Percentiles rank a stretch among this genome's conserved stretches.
These are phyloP conservation scores for Chernovozyma sophiae-reginae DNA, from an alignment of 1,139 yeast genomes.

Conservation along the genomic window DNA sequence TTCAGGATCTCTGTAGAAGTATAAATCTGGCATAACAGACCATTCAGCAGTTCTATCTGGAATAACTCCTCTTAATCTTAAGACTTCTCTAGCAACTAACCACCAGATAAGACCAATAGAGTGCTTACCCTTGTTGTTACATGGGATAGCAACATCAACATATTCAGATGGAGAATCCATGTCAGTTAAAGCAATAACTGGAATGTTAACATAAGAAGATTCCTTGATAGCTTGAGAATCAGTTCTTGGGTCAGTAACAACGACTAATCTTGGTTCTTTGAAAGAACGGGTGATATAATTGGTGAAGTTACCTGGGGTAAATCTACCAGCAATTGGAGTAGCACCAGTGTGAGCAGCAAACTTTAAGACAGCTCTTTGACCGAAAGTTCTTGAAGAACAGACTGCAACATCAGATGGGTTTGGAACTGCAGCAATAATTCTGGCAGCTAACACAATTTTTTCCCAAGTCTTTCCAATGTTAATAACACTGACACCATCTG, in stretches of 20 bases:
- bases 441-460: slow-evolving; percentile 99
- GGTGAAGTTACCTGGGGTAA: slow-evolving; percentile 99
- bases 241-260: slow-evolving; percentile 99
- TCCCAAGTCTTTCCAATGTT: slow-evolving; percentile 99
- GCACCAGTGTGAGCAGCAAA: slow-evolving; percentile 99
- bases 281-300: slow-evolving; percentile 99
- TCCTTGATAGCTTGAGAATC: slow-evolving; percentile 99
- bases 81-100: slow-evolving; percentile 98
- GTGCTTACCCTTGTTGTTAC: slow-evolving; percentile 99
- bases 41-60: slow-evolving; percentile 97
- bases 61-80: slow-evolving; percentile 97
- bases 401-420: slow-evolving; percentile 98
- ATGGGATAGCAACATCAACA: slow-evolving; percentile 99
- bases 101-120: slow-evolving; percentile 99
- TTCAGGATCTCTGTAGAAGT: slow-evolving; percentile 99
- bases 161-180: slow-evolving; percentile 98
- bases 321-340: slow-evolving; percentile 99
- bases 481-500: slow-evolving; percentile 99
- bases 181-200: slow-evolving; percentile 98
- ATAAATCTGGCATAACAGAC: slow-evolving; percentile 99
- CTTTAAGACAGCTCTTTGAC: slow-evolving; percentile 99
- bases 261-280: slow-evolving; percentile 99
- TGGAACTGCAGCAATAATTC: slow-evolving; percentile 99
- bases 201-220: slow-evolving; percentile 99
- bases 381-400: slow-evolving; percentile 98